Percentiles rank a stretch among this genome's conserved stretches.
These are phyloP conservation scores for Pseudocohnilembus persalinus DNA, from an alignment of 169 alveolate genomes.

Conservation along the genomic window DNA sequence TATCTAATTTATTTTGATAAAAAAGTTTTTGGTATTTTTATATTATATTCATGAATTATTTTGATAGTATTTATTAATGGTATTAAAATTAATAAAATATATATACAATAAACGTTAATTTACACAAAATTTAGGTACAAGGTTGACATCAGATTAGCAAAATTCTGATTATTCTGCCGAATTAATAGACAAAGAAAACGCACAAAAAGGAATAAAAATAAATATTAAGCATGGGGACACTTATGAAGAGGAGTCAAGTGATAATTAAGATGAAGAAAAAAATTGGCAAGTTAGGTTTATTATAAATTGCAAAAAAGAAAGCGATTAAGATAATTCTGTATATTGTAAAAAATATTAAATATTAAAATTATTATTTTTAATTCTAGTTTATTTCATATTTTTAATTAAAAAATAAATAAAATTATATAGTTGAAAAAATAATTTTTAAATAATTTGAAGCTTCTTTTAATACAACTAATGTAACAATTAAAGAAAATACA, in stretches of 20 bases:
- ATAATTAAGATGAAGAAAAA: not conserved
- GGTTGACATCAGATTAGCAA: not conserved
- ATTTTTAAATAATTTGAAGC: not conserved
- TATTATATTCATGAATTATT: no score
- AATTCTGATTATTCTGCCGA: not conserved
- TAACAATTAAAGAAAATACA: not conserved
- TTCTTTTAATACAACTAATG: not conserved
- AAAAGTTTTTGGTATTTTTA: no score
- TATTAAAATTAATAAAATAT: no score
- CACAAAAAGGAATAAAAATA: not conserved
- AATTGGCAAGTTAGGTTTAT: not conserved
- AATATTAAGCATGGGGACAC: not conserved
- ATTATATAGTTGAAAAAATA: not conserved
- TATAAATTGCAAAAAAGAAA: not conserved
- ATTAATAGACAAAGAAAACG: slow-evolving; percentile 6
- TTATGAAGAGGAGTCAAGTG: not conserved
- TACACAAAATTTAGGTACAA: not conserved
- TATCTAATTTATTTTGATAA: no score
- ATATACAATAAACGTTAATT: not conserved
- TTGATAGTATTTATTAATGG: no score
- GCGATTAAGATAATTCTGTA: not conserved
- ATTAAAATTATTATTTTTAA: not conserved
- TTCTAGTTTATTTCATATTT: not conserved
- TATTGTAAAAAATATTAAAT: not conserved
- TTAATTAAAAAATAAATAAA: not conserved